Base-by-base conservation (phyloP, 2,329 filamentous ascomycete genomes). In the Xylariaceae sp. region DNA sequence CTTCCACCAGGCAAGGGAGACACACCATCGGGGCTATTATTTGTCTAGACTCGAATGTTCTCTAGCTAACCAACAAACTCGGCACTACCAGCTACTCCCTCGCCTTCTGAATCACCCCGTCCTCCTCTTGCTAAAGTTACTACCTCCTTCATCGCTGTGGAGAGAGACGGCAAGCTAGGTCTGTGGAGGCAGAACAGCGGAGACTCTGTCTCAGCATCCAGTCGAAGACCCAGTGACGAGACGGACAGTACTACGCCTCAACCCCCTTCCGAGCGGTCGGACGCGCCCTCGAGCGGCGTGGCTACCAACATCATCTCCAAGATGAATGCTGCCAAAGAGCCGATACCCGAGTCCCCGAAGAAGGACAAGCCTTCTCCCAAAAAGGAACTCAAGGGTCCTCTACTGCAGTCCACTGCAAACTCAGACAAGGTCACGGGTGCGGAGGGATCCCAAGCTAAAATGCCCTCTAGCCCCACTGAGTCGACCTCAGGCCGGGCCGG, bases 81-180 rank as follows among this genome's bases (percentile, higher is more conserved):
- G 56, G 65, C 72, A 72, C 73, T 62, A 73, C 67, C 60, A 70
- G 67, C 58, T 51, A 67, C 65, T 59, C 73, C 73, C 58, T 70
- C 68, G 64, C 71, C 71, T 49, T 68, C 74, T 59, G 78, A 80
- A 39, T 84, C 82, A 15, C 82, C 84, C 37, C 80, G 87, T 68
- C 88, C 86, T 23, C 80, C 91, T 47, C 90, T 88, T 13, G 11
- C 37, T 63, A 90, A 88, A 74, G 85, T 92, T 49, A 83, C 88
- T 65, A 88, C 88, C 44, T 89, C 79, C 71, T 92, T 92, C 71
- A 82, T 92, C 55, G 83, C 88, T 15, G 82, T 92, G 51, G 88
- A 91, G 70, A 84, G 84, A 63, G 81, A 84, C 73, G 82, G 83
- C 56, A 76, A 80, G 50, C 75, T 85, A 65, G 82, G 82, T 51